Base-by-base conservation (phyloP, 306 rosid genomes). In the Pyrus bretschneideri region DNA sequence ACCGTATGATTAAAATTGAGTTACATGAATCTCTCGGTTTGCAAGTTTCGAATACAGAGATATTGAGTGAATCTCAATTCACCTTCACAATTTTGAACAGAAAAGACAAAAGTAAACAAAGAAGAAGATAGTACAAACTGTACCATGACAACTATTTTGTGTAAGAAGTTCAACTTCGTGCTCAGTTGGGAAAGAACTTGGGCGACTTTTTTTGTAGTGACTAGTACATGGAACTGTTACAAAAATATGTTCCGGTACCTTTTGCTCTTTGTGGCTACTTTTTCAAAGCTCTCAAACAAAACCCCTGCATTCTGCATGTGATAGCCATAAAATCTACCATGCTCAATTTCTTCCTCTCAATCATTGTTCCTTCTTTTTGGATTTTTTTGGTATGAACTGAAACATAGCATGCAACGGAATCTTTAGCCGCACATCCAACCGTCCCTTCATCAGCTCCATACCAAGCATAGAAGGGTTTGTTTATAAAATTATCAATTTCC, bases 271-370 rank as follows among this genome's bases (percentile, higher is more conserved):
- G 76, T 58, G 44, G 75, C 67, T 38, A 27, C 59, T 40, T 42
- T 60, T 22, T 62, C 54, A 57, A 40, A 8, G 51, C 15, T 35
- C 57, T 66, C 10, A 51, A 75, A 75, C 61, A 75, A 22, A 10
- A 10, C 12, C 67, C 23, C 72, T 75, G 78, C 46, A 2, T 72
- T 19, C 31, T 35, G 69, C 69, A 31, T 64, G 69, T 64, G 44
- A 30, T 6, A 11, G 45, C 45, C 45, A 45, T 64, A 31, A 64
- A 31, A 64, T 30, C 22, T 9, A 31, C 25, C 14, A 33, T 18
- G 58, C 22, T 18, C 12, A 6, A 40, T 40, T 59, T 61, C 19
- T 60, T 73, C 21, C 6, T 44, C 69, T 73, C 29, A 73, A 60
- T 40, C 31, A 40, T 71, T 33, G 45, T 60, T 49, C 4, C 25